Conservation (phyloP, 805 yeast species). For the Hanseniaspora hatyaiensis region DNA sequence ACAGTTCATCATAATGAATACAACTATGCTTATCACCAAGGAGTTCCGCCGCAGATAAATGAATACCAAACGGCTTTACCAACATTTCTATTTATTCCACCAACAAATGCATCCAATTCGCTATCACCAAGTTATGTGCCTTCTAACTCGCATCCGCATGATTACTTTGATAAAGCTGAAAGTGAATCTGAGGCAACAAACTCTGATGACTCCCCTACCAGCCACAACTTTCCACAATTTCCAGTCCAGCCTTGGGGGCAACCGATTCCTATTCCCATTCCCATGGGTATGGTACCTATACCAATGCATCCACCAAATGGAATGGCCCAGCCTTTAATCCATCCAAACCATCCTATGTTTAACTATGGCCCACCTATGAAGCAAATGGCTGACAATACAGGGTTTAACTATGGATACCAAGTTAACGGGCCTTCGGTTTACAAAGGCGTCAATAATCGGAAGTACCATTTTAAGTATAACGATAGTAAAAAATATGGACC, state of each 20-base stretch:
- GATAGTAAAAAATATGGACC: too few relatives aligned
- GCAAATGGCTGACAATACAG: neutral
- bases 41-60: neutral
- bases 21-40: neutral
- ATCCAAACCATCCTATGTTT: neutral
- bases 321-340: neutral
- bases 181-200: too few relatives aligned
- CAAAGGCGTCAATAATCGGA: neutral
- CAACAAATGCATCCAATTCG: too few relatives aligned
- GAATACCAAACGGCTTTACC: neutral
- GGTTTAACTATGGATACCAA: neutral
- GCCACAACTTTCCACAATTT: neutral
- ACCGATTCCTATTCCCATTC: constrained; percentile 2
- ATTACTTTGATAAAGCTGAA: too few relatives aligned
- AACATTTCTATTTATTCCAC: neutral
- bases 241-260: neutral
- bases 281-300: neutral
- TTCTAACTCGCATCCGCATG: too few relatives aligned
- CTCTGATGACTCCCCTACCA: too few relatives aligned
- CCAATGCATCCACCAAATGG: neutral
- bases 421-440: neutral
- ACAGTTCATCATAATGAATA: neutral
- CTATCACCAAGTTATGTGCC: too few relatives aligned
- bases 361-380: neutral
- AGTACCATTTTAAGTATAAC: too few relatives aligned